These are phyloP conservation scores for Breviolum minutum DNA, from an alignment of 73 alveolate genomes.

Conservation along the genomic window DNA sequence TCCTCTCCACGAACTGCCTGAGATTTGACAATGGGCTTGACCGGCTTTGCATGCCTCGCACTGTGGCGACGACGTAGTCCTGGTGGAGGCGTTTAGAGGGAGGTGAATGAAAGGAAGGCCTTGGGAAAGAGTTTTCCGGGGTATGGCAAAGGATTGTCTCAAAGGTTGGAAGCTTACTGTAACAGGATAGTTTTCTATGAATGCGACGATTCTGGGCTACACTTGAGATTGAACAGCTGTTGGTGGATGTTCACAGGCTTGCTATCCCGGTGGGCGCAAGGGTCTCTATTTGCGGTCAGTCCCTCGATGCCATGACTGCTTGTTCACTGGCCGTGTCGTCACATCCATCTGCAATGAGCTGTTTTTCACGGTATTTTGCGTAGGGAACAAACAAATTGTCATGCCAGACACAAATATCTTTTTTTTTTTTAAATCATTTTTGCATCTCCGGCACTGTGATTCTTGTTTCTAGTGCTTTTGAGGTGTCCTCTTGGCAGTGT, in stretches of 20 bases:
- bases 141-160: too few species aligned
- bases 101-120: background rate
- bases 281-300: too few species aligned
- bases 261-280: background rate
- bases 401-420: background rate
- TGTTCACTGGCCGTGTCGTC: too few species aligned
- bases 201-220: background rate
- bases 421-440: background rate
- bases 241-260: too few species aligned
- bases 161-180: background rate
- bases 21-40: constrained; percentile 32
- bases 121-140: background rate
- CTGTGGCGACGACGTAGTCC: constrained; percentile 34
- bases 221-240: background rate
- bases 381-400: background rate
- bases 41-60: constrained; percentile 11
- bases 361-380: background rate
- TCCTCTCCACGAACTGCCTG: background rate
- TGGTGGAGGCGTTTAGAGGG: background rate
- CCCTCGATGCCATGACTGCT: too few species aligned
- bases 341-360: too few species aligned
- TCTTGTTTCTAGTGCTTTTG: background rate
- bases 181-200: background rate
- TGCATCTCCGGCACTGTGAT: background rate
- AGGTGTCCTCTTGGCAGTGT: constrained; percentile 45